Conservation (phyloP, 257 asterid species). For the Salvia rosmarinus region DNA sequence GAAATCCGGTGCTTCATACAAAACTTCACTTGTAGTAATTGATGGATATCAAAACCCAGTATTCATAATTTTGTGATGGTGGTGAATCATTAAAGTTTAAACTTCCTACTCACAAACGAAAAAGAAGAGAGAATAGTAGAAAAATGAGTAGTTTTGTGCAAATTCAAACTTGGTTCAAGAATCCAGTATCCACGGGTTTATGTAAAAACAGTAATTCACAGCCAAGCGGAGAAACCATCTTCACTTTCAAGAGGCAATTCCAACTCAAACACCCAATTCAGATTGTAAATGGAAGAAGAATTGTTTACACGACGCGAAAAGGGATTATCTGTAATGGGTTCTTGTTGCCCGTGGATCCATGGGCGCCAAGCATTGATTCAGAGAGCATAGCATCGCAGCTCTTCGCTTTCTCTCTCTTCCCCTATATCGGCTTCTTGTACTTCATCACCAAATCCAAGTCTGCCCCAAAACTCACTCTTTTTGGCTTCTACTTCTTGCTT, state of each 20-base stretch:
- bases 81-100: slow-evolving; percentile 19
- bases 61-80: background rate
- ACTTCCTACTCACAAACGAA: background rate
- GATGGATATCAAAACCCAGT: slow-evolving; percentile 16
- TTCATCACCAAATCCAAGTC: slow-evolving; percentile 82
- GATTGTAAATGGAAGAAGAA: slow-evolving; percentile 38
- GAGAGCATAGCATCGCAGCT: slow-evolving; percentile 86
- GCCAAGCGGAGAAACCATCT: slow-evolving; percentile 34
- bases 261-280: slow-evolving; percentile 35
- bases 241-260: slow-evolving; percentile 30
- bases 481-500: slow-evolving; percentile 93
- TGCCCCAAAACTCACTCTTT: slow-evolving; percentile 89
- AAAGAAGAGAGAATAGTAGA: background rate
- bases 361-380: slow-evolving; percentile 88
- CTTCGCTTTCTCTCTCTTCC: slow-evolving; percentile 83
- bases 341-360: slow-evolving; percentile 83
- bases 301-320: slow-evolving; percentile 29
- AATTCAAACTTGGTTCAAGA: slow-evolving; percentile 46
- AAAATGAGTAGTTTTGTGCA: slow-evolving; percentile 43
- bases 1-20: background rate
- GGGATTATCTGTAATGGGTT: slow-evolving; percentile 48
- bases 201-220: slow-evolving; percentile 19
- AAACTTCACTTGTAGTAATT: background rate
- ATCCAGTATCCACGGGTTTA: slow-evolving; percentile 36
- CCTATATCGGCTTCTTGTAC: slow-evolving; percentile 85